Percentiles rank a stretch among this genome's conserved stretches.
Conservation (phyloP, 768 basidiomycete species). For the Leucocoprinus birnbaumii region DNA sequence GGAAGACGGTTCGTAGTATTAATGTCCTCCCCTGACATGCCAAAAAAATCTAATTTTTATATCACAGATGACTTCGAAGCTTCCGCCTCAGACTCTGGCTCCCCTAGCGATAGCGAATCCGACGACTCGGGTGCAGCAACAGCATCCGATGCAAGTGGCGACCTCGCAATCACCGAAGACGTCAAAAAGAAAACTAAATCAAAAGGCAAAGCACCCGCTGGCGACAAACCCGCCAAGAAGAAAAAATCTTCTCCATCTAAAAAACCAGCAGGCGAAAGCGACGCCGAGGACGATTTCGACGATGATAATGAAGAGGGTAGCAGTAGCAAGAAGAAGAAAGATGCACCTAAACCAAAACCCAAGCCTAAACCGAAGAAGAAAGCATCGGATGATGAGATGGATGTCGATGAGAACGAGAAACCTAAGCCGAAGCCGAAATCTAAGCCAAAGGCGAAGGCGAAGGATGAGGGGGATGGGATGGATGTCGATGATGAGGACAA, state of each 20-base stretch:
- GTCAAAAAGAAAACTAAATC: slow-evolving; percentile 43
- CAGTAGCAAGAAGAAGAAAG: slow-evolving; percentile 30
- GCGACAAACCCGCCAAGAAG: slow-evolving; percentile 24
- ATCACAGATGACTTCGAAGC: slow-evolving; percentile 85
- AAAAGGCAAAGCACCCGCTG: slow-evolving; percentile 39
- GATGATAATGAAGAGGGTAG: slow-evolving; percentile 5
- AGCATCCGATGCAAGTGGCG: slow-evolving; percentile 83
- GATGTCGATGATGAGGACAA: slow-evolving; percentile 49
- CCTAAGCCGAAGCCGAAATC: slow-evolving; percentile 34
- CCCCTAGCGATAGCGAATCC: slow-evolving; percentile 73
- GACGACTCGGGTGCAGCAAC: slow-evolving; percentile 71
- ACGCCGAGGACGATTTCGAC: slow-evolving; percentile 37
- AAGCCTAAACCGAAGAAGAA: slow-evolving; percentile 49
- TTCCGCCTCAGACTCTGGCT: slow-evolving; percentile 83
- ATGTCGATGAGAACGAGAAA: slow-evolving; percentile 44
- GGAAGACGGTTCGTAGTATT: slow-evolving; percentile 51
- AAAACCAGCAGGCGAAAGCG: slow-evolving; percentile 28
- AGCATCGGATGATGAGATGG: slow-evolving; percentile 38
- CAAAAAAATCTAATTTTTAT: not conserved
- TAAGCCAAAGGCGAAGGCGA: slow-evolving; percentile 37
- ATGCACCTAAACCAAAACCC: slow-evolving; percentile 43
- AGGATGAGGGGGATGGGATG: slow-evolving; percentile 18
- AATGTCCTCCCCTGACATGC: not conserved
- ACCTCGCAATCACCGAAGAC: slow-evolving; percentile 54
- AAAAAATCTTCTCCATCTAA: not conserved